Percentiles rank a stretch among this genome's conserved stretches.
Conservation (phyloP, 1,284 basidiomycete species). For the Rhodotorula sp. region DNA sequence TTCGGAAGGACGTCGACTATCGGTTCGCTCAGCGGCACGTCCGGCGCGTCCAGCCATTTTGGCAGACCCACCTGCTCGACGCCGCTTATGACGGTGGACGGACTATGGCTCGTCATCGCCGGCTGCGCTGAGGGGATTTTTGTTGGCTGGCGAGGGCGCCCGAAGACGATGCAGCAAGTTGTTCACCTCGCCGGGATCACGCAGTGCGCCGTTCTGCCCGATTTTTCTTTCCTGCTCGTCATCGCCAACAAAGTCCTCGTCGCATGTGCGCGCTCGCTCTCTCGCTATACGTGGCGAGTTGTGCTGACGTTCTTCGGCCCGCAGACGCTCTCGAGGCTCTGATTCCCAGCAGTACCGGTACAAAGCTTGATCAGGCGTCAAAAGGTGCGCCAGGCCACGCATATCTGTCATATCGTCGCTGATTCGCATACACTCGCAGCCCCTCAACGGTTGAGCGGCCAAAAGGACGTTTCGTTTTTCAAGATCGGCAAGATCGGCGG, state of each 20-base stretch:
- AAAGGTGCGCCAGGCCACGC: conserved; percentile 26
- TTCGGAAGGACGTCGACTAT: conserved; percentile 43
- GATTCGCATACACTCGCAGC: conserved; percentile 28
- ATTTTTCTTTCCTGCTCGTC: conserved; percentile 92
- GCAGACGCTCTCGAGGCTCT: conserved; percentile 94
- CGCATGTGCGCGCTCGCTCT: conserved; percentile 48
- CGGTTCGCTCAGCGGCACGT: conserved; percentile 7
- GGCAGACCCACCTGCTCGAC: conserved; percentile 41
- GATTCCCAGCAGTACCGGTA: conserved; percentile 67
- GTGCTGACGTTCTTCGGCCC: conserved; percentile 47
- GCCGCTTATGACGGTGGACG: conserved; percentile 63
- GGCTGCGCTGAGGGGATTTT: conserved; percentile 95
- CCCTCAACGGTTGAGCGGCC: conserved; percentile 83
- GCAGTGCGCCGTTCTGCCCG: conserved; percentile 89
- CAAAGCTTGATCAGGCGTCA: conserved; percentile 57
- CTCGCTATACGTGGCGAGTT: too few species aligned
- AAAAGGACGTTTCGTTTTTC: conserved; percentile 91
- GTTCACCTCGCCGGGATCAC: conserved; percentile 85
- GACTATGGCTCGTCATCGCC: conserved; percentile 78
- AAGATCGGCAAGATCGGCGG: conserved; percentile 75
- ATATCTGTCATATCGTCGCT: not conserved
- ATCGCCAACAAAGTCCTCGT: conserved; percentile 75
- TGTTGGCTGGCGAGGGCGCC: conserved; percentile 89
- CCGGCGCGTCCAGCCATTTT: conserved; percentile 7
- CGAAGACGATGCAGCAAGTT: conserved; percentile 80